Evolutionary conservation across 768 basidiomycete genomes (phyloP).

Genomic region (Serendipita sp.): DNA sequence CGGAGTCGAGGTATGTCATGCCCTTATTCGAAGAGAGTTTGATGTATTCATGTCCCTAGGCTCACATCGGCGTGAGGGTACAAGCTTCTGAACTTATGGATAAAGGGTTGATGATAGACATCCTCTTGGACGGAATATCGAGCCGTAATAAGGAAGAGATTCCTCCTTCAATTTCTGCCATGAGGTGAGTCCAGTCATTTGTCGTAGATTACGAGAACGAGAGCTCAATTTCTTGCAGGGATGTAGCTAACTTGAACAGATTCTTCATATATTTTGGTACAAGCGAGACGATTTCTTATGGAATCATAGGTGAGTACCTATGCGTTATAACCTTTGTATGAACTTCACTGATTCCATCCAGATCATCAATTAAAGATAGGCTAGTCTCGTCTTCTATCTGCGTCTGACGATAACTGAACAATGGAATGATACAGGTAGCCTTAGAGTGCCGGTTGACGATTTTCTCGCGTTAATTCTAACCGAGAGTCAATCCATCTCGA

Average conservation of each 20-base stretch:
- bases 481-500: conserved; percentile 39
- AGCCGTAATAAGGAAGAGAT: conserved; percentile 70
- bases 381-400: conserved; percentile 23
- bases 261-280: conserved; percentile 63
- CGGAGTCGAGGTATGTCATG: conserved; percentile 63
- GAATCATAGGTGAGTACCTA: conserved; percentile 44
- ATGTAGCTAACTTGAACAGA: conserved; percentile 14
- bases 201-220: too few species aligned
- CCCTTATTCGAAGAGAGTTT: background rate
- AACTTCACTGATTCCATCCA: conserved; percentile 6
- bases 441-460: conserved; percentile 30
- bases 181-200: conserved; percentile 29
- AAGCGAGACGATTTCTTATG: conserved; percentile 66
- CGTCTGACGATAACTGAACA: too few species aligned
- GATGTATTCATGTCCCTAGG: background rate
- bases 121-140: conserved; percentile 74
- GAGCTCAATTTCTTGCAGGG: background rate
- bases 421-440: too few species aligned
- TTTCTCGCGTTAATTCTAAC: conserved; percentile 63
- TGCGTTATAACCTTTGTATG: conserved; percentile 9
- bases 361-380: conserved; percentile 40
- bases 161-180: conserved; percentile 43
- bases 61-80: conserved; percentile 67
- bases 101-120: conserved; percentile 40
- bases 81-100: conserved; percentile 66